A percentile compares a stretch with the other conserved stretches of the same genome.
These are phyloP conservation scores for Naganishia kalamii DNA, from an alignment of 768 basidiomycete genomes.

Conservation along the genomic window DNA sequence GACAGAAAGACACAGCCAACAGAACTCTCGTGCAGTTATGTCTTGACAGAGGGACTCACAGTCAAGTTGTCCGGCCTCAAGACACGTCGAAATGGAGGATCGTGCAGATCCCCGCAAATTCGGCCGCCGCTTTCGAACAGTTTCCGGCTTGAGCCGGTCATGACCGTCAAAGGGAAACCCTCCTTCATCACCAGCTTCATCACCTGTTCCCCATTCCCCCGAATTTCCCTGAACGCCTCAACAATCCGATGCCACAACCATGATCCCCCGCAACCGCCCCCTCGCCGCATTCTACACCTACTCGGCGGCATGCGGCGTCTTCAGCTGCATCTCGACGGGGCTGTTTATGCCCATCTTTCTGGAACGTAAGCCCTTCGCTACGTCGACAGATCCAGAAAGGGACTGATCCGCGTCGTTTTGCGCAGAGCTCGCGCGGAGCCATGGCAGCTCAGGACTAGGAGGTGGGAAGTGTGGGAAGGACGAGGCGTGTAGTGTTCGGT, in stretches of 20 bases:
- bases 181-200: not conserved
- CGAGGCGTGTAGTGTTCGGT: conserved; percentile 67
- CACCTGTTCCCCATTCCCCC: not conserved
- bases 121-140: too few species aligned
- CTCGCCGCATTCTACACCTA: conserved; percentile 30
- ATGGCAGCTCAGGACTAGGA: conserved; percentile 65
- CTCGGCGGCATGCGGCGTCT: conserved; percentile 41
- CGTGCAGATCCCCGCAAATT: too few species aligned
- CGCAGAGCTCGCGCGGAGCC: conserved; percentile 83
- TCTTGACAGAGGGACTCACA: too few species aligned
- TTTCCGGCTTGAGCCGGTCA: too few species aligned
- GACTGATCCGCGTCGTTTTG: conserved; percentile 51
- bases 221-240: not conserved
- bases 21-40: too few species aligned
- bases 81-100: too few species aligned
- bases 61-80: too few species aligned
- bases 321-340: conserved; percentile 33
- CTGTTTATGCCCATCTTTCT: conserved; percentile 44
- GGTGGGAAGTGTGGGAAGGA: conserved; percentile 13
- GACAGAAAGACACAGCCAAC: too few species aligned
- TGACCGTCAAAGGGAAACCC: too few species aligned
- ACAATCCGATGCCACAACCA: not conserved
- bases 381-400: not conserved
- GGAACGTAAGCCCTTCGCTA: conserved; percentile 32
- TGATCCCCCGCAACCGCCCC: not conserved